These are phyloP conservation scores for Cyanodermella asteris DNA, from an alignment of 2,329 filamentous ascomycete species.

Conservation along the genomic window DNA sequence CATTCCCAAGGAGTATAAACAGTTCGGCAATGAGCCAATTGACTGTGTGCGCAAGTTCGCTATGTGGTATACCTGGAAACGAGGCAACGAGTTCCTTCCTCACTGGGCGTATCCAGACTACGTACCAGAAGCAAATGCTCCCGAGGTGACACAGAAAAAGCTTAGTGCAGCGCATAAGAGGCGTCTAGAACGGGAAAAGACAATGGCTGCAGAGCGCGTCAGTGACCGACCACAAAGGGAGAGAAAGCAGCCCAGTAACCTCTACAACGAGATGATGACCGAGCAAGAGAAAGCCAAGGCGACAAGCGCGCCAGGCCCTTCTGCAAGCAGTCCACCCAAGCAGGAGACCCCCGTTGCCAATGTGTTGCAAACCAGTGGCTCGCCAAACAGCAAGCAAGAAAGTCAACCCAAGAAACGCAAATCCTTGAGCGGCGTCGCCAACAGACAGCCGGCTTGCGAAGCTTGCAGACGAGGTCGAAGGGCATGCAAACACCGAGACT, in stretches of 20 bases:
- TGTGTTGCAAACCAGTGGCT: no score
- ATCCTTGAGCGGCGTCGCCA: no score
- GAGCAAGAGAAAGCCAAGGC: conserved; percentile 8
- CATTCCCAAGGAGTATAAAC: conserved; percentile 39
- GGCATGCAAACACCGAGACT: conserved; percentile 9
- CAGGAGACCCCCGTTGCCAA: no score
- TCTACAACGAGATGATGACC: no score
- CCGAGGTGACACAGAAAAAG: conserved; percentile 30
- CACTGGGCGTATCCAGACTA: conserved; percentile 39
- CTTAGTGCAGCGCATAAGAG: conserved; percentile 32
- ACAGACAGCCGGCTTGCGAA: conserved; percentile 8
- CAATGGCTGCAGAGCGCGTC: conserved; percentile 18
- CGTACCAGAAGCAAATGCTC: conserved; percentile 25
- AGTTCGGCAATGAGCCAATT: conserved; percentile 42
- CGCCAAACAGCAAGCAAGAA: no score
- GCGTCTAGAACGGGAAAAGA: conserved; percentile 31
- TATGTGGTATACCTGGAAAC: conserved; percentile 46
- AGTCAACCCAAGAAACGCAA: no score
- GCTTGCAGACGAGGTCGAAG: conserved; percentile 7
- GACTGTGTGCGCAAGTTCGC: conserved; percentile 37
- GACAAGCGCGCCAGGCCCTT: no score
- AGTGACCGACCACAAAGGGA: no score
- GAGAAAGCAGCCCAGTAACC: conserved; percentile 18
- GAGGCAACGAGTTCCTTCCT: conserved; percentile 39
- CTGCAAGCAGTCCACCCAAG: no score